A percentile compares a stretch with the other conserved stretches of the same genome.
phyloP scores from a whole-genome alignment of 345 rosid genomes.

The Raphanus raphanistrum region DNA sequence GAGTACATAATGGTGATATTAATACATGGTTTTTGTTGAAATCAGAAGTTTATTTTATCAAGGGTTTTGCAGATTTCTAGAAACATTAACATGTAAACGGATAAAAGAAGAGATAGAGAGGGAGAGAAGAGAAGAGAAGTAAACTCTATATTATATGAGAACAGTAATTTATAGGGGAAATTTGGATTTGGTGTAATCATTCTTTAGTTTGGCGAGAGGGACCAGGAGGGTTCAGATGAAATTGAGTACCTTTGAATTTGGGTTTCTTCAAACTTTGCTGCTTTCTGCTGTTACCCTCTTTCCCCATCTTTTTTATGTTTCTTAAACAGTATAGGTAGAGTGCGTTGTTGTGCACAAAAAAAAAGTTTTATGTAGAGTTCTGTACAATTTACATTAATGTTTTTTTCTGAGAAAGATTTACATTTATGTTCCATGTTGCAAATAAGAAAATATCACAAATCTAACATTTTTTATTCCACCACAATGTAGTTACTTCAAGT shows the following conservation, averaged over 20 bases:
- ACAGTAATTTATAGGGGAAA: slow-evolving; percentile 16
- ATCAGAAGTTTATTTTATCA: not conserved
- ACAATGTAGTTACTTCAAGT: too few species aligned
- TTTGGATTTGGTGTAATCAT: slow-evolving; percentile 34
- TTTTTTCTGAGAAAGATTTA: not conserved
- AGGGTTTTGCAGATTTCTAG: slow-evolving; percentile 13
- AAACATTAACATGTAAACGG: not conserved
- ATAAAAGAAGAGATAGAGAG: slow-evolving; percentile 9
- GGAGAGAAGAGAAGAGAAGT: not conserved
- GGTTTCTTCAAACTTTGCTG: slow-evolving; percentile 23
- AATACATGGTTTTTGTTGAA: slow-evolving; percentile 57
- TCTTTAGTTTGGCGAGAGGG: slow-evolving; percentile 33
- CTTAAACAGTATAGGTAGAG: not conserved
- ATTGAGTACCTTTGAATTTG: slow-evolving; percentile 39
- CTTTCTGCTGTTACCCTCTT: slow-evolving; percentile 11
- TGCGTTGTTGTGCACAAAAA: too few species aligned
- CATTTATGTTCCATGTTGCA: slow-evolving; percentile 3
- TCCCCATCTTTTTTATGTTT: not conserved
- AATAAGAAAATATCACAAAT: not conserved
- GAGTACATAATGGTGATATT: slow-evolving; percentile 52
- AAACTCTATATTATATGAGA: slow-evolving; percentile 18
- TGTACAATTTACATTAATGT: slow-evolving; percentile 3
- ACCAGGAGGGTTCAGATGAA: slow-evolving; percentile 25
- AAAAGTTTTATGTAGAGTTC: not conserved
- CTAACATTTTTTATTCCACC: not conserved